A percentile compares a stretch with the other conserved stretches of the same genome.
phyloP scores from a whole-genome alignment of 345 rosid species.

The Bretschneidera sinensis region DNA sequence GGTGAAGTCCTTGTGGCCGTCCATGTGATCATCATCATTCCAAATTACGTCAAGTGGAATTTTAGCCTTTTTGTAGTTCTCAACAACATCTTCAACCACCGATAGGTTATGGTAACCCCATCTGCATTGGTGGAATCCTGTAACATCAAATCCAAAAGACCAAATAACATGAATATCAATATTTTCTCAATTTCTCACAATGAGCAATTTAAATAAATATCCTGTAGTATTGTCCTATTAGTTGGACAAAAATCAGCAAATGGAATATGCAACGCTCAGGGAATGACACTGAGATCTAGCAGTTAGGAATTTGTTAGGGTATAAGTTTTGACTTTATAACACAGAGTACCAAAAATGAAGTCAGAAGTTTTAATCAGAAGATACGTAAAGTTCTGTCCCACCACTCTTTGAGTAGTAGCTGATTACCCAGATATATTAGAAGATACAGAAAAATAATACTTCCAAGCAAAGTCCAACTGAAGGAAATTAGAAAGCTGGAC shows the following conservation, averaged over 20 bases:
- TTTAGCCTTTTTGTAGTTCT: slow-evolving; percentile 67
- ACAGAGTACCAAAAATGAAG: neutral
- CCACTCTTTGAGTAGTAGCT: no score
- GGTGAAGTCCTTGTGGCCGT: slow-evolving; percentile 88
- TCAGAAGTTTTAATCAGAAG: neutral
- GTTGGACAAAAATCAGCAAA: no score
- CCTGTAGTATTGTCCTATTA: no score
- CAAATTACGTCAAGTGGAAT: slow-evolving; percentile 95
- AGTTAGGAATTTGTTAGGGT: neutral
- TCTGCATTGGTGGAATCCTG: slow-evolving; percentile 97
- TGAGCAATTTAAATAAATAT: no score
- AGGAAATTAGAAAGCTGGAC: neutral
- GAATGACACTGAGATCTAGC: neutral
- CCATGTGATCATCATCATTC: slow-evolving; percentile 99
- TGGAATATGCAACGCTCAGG: neutral
- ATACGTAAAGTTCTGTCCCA: no score
- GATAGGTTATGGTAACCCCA: slow-evolving; percentile 98
- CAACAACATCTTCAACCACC: slow-evolving; percentile 92
- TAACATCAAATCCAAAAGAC: slow-evolving; percentile 7
- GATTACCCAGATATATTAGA: no score
- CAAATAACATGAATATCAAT: neutral
- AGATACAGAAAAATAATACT: neutral
- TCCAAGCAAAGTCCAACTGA: neutral
- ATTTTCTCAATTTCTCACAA: neutral
- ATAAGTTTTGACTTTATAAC: neutral